Base-by-base conservation (phyloP, 192 early-diverging fungal species). In the Glomus cerebriforme region DNA sequence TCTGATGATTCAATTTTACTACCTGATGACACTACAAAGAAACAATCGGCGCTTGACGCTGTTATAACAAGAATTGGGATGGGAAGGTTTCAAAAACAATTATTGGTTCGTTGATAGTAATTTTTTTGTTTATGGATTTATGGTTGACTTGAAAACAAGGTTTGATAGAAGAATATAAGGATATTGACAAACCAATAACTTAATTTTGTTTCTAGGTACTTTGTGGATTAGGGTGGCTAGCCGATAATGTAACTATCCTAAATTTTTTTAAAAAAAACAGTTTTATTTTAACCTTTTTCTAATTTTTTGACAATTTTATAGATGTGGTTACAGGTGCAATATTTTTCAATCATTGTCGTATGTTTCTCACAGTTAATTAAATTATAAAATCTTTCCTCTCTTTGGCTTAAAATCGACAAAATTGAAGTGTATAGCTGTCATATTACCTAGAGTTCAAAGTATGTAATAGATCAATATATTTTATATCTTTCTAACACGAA, bases 201-300 rank as follows among this genome's bases (percentile, higher is more conserved):
- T n/a, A 7, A 64, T 24, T 79, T 2, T 67, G 39, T 15, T 54
- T 35, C 43, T 37, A 89, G 83, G 86, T 90, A 13, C 84, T 93
- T 37, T 95, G 92, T 79, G 94, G 95, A 9, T 87, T 94, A 66
- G 95, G 95, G 0, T 96, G 95, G 95, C 85, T 94, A 47, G 93
- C 93, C 0, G 95, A 96, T 85, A 96, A 96, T 88, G 92, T 94
- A 86, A 90, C 87, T 79, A 79, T 82, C 79, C 13, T n/a, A n/a
- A 13, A 32, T 29, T 34, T 39, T 32, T 58, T 19, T 17, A 27
- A 27, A 17, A 27, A 32, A 45, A 49, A 22, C n/a, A n/a, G 4
- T 32, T 34, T 2, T 59, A 54, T 26, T 3, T 32, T 80, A 35
- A 26, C 15, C 67, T 26, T 17, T 26, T 22, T 43, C n/a, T 34